These are phyloP conservation scores for Vitis hybrid DNA, from an alignment of 177 flowering plant species.

Conservation along the genomic window DNA sequence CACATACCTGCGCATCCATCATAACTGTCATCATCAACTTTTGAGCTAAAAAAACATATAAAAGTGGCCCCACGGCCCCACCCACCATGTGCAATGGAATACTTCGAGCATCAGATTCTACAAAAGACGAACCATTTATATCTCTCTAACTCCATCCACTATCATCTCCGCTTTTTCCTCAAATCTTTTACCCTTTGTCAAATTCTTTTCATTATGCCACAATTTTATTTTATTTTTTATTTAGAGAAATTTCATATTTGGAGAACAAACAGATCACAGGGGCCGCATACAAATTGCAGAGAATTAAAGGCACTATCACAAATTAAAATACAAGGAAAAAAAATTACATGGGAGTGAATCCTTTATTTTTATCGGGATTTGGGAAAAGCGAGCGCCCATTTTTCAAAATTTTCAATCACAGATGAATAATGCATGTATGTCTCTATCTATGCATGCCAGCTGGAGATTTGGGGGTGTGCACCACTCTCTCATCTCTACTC, in stretches of 20 bases:
- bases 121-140: too few species aligned
- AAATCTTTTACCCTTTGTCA: fast-evolving
- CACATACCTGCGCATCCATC: not conserved
- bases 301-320: too few species aligned
- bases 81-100: conserved; percentile 20
- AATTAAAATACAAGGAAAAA: too few species aligned
- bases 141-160: too few species aligned
- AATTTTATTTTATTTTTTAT: too few species aligned
- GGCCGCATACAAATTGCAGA: too few species aligned
- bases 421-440: conserved; percentile 10
- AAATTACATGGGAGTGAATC: too few species aligned
- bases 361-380: too few species aligned
- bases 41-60: conserved; percentile 5
- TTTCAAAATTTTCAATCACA: not conserved
- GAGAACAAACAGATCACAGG: too few species aligned
- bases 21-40: conserved; percentile 6
- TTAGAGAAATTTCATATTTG: too few species aligned
- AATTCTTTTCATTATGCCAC: too few species aligned
- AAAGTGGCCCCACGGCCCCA: not conserved
- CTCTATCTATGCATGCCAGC: conserved; percentile 1
- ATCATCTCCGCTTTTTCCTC: too few species aligned
- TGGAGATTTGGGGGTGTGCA: not conserved
- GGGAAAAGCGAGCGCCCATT: conserved; percentile 1
- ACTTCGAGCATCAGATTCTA: not conserved
- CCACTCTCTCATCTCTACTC: not conserved